Evolutionary conservation across 306 rosid species (phyloP), one percentile per base, ranked within the genome.

Genomic region (Lupinus albus): DNA sequence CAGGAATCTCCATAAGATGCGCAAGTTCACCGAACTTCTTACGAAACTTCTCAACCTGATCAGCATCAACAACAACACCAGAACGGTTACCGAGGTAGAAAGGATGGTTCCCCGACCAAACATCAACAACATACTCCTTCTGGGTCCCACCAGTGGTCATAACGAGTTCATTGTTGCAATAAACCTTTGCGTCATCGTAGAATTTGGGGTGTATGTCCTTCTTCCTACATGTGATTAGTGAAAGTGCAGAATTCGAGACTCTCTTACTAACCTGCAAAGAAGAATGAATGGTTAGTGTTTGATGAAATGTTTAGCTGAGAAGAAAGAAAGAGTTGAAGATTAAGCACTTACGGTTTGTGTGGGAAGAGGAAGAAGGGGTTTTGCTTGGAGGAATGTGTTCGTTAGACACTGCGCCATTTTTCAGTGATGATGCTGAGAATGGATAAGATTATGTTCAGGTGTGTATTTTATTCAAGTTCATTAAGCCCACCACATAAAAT

Each of bases 51-150:
- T 85, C 98, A 1, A 92, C 98, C 83, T 86, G 96, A 60, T 89
- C 93, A 39, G 83, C 98, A 57, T 80, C 87, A 4, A 84, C 72
- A 35, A 86, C 50, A 6, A 58, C 5, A 0, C 54, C 91, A 2
- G 91, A 78, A 18, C 98, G 91, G 83, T 75, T 84, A 0, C 98
- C 98, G 28, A 84, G 90, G 81, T 89, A 92, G 80, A 92, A 92
- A 0, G 91, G 98, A 74, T 92, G 98, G 85, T 92, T 92, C 1
- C 98, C 98, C 0, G 98, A 89, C 98, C 98, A 92, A 38, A 92
- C 96, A 17, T 92, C 96, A 30, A 92, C 96, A 5, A 81, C 78
- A 57, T 92, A 92, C 81, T 92, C 98, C 87, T 89, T 80, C 89
- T 75, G 86, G 58, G 98, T 89, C 64, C 96, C 98, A 51, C 98